Evolutionary conservation across 345 rosid genomes (phyloP).

Genomic region (Pugionium dolabratum): DNA sequence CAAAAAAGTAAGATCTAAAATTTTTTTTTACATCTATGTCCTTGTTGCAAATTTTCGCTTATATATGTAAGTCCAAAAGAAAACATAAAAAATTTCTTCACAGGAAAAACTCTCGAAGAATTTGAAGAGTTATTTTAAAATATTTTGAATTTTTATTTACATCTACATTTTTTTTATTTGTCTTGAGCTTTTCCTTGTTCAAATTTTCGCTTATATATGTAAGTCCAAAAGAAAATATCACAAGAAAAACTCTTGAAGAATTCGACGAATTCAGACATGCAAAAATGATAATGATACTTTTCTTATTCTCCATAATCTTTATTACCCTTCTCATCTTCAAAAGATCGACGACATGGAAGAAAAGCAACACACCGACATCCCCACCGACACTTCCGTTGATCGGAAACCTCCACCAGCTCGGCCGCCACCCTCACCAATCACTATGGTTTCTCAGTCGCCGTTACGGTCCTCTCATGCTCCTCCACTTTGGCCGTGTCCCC

Average conservation of each 20-base stretch:
- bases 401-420: constrained; percentile 62
- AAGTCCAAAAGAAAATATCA: background rate
- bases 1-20: no score
- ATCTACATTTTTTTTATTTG: no score
- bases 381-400: constrained; percentile 51
- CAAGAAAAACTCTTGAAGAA: background rate
- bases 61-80: no score
- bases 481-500: constrained; percentile 51
- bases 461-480: constrained; percentile 59
- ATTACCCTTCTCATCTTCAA: background rate
- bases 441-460: constrained; percentile 42
- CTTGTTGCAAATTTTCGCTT: no score
- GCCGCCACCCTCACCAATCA: constrained; percentile 50
- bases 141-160: no score
- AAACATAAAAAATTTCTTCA: no score
- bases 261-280: background rate
- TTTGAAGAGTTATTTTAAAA: no score
- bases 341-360: background rate
- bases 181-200: no score
- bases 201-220: no score
- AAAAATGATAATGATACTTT: constrained; percentile 10
- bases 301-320: background rate
- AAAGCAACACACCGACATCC: constrained; percentile 36
- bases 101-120: no score
- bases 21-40: no score